phyloP scores from a whole-genome alignment of 176 grass and related monocot species.

The Microstegium vimineum region DNA sequence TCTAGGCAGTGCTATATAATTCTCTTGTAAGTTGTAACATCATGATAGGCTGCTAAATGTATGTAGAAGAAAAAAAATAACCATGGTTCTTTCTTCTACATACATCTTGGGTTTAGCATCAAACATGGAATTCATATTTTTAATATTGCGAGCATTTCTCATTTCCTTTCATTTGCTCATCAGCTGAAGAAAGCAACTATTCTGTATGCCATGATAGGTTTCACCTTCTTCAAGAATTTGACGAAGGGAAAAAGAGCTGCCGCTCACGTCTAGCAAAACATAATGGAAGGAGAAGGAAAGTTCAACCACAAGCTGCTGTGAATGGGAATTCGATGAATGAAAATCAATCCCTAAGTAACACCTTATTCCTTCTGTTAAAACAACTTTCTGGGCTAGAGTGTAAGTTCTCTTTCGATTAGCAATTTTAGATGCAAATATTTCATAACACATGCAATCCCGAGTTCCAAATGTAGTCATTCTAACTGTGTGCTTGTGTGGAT shows the following conservation, averaged over 20 bases:
- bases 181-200: neutral
- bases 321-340: conserved; percentile 29
- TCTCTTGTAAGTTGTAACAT: neutral
- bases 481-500: conserved; percentile 20
- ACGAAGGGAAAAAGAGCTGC: conserved; percentile 89
- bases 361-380: conserved; percentile 56
- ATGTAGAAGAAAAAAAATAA: neutral
- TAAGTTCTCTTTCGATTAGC: conserved; percentile 36
- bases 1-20: neutral
- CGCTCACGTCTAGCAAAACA: conserved; percentile 66
- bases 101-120: neutral
- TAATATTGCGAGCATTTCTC: neutral
- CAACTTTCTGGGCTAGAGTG: conserved; percentile 69
- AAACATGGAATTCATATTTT: conserved; percentile 18
- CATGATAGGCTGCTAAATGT: neutral
- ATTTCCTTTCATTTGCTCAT: neutral
- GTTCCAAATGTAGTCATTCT: neutral
- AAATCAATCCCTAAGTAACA: conserved; percentile 38
- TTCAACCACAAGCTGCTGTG: conserved; percentile 14
- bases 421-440: neutral
- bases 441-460: neutral
- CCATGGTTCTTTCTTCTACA: neutral
- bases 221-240: conserved; percentile 86
- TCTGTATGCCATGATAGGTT: conserved; percentile 44
- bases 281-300: conserved; percentile 74